Evolutionary conservation across 2,329 filamentous ascomycete genomes (phyloP).

Genomic region (Aspergillus flavus): DNA sequence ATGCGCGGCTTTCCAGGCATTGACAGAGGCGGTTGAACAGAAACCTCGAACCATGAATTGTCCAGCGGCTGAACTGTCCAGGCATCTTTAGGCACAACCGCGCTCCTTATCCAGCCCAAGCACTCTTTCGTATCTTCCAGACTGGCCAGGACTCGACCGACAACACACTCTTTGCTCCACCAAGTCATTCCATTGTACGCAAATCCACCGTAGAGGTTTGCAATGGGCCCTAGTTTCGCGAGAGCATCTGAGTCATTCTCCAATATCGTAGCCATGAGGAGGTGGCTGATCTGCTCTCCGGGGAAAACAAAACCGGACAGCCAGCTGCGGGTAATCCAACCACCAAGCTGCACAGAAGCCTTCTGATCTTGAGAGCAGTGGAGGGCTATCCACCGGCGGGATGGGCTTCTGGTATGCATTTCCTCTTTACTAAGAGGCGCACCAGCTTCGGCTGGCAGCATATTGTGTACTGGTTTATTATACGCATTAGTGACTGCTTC

Average conservation of each 20-base stretch:
- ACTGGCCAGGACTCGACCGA: constrained; percentile 56
- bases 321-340: constrained; percentile 60
- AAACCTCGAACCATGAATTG: constrained; percentile 55
- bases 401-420: constrained; percentile 34
- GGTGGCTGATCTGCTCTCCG: constrained; percentile 55
- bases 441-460: constrained; percentile 5
- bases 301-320: constrained; percentile 58
- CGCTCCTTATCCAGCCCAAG: constrained; percentile 58
- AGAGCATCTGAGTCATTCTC: constrained; percentile 58
- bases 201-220: constrained; percentile 59
- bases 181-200: constrained; percentile 53
- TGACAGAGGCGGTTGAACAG: constrained; percentile 35
- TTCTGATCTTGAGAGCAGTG: constrained; percentile 15
- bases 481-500: constrained; percentile 16
- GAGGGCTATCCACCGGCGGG: constrained; percentile 33
- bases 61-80: constrained; percentile 27
- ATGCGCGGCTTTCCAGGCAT: constrained; percentile 45
- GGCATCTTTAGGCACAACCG: constrained; percentile 42
- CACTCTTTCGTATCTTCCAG: constrained; percentile 50
- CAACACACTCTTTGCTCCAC: constrained; percentile 60
- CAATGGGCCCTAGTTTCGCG: constrained; percentile 50
- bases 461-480: constrained; percentile 14
- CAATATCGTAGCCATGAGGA: constrained; percentile 58
- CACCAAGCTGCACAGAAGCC: constrained; percentile 41
- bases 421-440: constrained; percentile 25